These are phyloP conservation scores for Epithemia pelagica DNA, from an alignment of 108 stramenopile genomes.

Conservation along the genomic window DNA sequence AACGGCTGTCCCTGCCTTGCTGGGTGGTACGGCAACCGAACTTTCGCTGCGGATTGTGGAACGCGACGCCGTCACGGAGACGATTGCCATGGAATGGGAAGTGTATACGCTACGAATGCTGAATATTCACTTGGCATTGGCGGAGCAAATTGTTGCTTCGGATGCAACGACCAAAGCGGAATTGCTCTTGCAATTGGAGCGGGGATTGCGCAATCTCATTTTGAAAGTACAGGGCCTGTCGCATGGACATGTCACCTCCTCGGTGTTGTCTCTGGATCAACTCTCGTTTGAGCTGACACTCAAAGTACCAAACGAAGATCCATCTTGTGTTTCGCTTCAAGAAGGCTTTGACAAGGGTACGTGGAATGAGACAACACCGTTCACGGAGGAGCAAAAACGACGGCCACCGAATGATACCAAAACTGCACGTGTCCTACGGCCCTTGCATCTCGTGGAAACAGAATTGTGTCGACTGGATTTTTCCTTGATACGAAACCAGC, in stretches of 20 bases:
- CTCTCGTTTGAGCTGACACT: not conserved
- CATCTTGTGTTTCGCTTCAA: not conserved
- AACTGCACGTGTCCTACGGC: not conserved
- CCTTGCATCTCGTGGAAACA: not conserved
- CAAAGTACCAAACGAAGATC: not conserved
- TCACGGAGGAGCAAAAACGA: not conserved
- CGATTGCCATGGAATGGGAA: constrained; percentile 13
- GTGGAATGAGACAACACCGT: not conserved
- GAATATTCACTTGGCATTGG: not conserved
- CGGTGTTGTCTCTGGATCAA: not conserved
- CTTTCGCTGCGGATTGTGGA: constrained; percentile 20
- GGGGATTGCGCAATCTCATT: constrained; percentile 27
- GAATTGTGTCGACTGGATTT: not conserved
- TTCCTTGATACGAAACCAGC: not conserved
- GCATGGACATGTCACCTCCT: not conserved
- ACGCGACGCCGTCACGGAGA: not conserved
- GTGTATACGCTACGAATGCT: not conserved
- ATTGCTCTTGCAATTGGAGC: constrained; percentile 13
- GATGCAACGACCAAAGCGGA: not conserved
- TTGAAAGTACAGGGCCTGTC: constrained; percentile 13
- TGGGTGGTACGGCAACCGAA: constrained; percentile 18
- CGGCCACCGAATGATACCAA: not conserved
- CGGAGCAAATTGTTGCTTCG: not conserved
- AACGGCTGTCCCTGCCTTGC: constrained; percentile 26
- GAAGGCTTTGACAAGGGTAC: not conserved